A percentile compares a stretch with the other conserved stretches of the same genome.
phyloP scores from a whole-genome alignment of 768 basidiomycete genomes.

The Russula lepida region DNA sequence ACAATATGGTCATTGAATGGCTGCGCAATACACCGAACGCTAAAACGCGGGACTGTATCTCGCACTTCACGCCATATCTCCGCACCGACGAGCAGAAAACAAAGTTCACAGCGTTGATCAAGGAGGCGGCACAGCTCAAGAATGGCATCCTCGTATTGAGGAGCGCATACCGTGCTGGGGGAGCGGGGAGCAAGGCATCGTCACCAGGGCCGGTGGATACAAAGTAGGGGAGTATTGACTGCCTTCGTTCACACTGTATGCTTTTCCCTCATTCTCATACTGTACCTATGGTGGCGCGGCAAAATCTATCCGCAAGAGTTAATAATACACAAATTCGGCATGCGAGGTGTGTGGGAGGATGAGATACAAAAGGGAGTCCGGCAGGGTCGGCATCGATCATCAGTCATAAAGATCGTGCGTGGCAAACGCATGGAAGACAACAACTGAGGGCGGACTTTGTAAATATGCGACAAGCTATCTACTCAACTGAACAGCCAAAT shows the following conservation, averaged over 20 bases:
- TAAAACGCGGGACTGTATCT: conserved; percentile 72
- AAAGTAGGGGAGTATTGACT: neutral
- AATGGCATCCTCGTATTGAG: conserved; percentile 50
- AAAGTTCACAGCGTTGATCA: conserved; percentile 70
- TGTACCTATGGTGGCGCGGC: neutral
- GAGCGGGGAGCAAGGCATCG: conserved; percentile 9
- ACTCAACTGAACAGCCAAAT: conserved; percentile 16
- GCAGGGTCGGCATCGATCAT: conserved; percentile 1
- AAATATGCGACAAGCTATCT: conserved; percentile 18
- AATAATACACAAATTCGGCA: conserved; percentile 16
- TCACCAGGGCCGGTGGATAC: conserved; percentile 14
- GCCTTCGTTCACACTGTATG: conserved; percentile 5
- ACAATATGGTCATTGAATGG: conserved; percentile 67
- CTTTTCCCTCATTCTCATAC: neutral
- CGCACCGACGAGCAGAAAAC: conserved; percentile 60
- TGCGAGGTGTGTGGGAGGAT: neutral
- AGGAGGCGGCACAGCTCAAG: conserved; percentile 69
- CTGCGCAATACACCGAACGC: conserved; percentile 58
- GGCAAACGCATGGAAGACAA: conserved; percentile 9
- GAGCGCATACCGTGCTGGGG: conserved; percentile 17
- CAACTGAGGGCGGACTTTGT: conserved; percentile 3
- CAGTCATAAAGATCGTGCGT: conserved; percentile 10
- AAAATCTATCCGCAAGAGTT: conserved; percentile 10
- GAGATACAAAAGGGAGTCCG: conserved; percentile 13
- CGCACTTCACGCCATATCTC: conserved; percentile 68